Base-by-base conservation (phyloP, 768 basidiomycete genomes). In the Boletus sp. region DNA sequence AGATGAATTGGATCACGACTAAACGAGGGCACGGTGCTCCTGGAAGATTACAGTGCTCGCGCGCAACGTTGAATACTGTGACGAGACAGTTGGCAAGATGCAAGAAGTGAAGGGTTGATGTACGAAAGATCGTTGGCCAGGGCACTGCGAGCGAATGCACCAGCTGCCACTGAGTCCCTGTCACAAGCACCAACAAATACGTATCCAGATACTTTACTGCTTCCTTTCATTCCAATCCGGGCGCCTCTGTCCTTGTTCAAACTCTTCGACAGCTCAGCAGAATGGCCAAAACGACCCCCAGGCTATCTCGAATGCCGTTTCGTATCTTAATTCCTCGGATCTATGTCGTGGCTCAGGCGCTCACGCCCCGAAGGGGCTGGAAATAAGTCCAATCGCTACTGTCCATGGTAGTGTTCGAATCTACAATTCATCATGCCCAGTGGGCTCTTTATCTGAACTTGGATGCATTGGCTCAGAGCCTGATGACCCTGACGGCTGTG, bases 41-140 rank as follows among this genome's bases (percentile, higher is more conserved):
- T 47, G 50, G 37, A 50, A 54, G 51, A 54, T 60, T 48, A 52
- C 47, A 24, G 33, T 41, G 33, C 39, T 45, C 33, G 51, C 40
- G 35, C 28, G 33, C 49, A 45, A 53, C 28, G 54, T 41, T 49
- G 56, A 20, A 32, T 6, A 47, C 29, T 15, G 15, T 24, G 35
- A 40, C 24, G 17, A 32, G 40, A 44, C 17, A n/a, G 50, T 33
- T 15, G 56, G 18, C 32, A 54, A 52, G 18, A 20, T 24, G 42
- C 15, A 44, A 24, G 45, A 54, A 55, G 20, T 28, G 44, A 44
- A 14, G 76, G 40, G 44, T 15, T 28, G 39, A 39, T n/a, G 33
- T 12, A n/a, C 80, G n/a, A 70, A 58, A 2, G 68, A 81, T 84
- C 80, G 56, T 40, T 40, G 54, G 1, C 24, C 24, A 24, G 24